phyloP scores from a whole-genome alignment of 1,139 yeast genomes.

The Suhomyces guaymorum region DNA sequence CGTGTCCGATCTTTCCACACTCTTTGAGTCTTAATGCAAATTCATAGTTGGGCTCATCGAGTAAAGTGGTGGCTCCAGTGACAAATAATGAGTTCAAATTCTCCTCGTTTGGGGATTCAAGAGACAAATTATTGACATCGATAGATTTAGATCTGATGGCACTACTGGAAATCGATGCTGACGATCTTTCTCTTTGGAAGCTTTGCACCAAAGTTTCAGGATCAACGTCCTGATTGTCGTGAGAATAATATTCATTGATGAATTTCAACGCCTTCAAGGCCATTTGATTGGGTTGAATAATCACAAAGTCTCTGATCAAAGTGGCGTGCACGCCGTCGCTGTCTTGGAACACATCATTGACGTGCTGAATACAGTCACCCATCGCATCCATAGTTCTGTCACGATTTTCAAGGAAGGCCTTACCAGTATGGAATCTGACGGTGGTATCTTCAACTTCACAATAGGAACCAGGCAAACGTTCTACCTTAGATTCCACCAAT shows the following conservation, averaged over 20 bases:
- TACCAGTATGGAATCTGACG: conserved; percentile 71
- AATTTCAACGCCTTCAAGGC: conserved; percentile 56
- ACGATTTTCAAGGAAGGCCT: conserved; percentile 57
- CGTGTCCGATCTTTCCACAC: conserved; percentile 37
- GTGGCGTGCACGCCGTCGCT: conserved; percentile 71
- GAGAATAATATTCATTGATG: conserved; percentile 36
- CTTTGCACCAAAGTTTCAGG: conserved; percentile 25
- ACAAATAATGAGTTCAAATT: conserved; percentile 47
- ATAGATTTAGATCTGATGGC: conserved; percentile 10
- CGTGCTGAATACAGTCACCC: conserved; percentile 85
- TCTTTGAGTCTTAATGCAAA: conserved; percentile 50
- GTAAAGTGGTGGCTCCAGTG: conserved; percentile 69
- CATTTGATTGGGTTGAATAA: conserved; percentile 60
- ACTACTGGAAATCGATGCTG: conserved; percentile 15
- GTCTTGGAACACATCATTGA: conserved; percentile 68
- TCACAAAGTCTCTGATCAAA: conserved; percentile 65
- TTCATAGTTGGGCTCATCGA: conserved; percentile 70
- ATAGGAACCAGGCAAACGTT: conserved; percentile 77
- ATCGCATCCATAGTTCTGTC: conserved; percentile 67
- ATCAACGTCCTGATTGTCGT: conserved; percentile 18
- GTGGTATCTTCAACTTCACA: conserved; percentile 75
- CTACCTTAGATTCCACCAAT: conserved; percentile 66
- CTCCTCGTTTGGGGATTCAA: too few relatives aligned
- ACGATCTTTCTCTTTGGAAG: conserved; percentile 24
- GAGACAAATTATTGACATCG: neutral